Conservation (phyloP, 1,284 basidiomycete genomes). For the Moesziomyces aphidis region DNA sequence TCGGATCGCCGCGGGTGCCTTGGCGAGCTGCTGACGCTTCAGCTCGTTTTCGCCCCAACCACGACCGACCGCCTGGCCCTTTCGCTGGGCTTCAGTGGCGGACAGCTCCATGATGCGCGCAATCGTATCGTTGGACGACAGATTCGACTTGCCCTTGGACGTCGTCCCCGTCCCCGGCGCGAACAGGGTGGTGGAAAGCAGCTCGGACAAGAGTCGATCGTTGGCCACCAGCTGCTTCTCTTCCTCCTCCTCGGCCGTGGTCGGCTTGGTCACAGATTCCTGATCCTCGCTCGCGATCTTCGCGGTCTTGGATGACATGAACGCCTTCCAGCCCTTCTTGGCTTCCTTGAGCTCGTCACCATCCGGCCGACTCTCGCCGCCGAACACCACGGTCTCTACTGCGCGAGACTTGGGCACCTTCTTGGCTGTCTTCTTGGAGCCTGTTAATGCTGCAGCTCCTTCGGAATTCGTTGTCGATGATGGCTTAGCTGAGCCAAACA, state of each 20-base stretch:
- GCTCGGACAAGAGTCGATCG: conserved; percentile 59
- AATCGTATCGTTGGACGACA: conserved; percentile 59
- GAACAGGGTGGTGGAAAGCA: conserved; percentile 65
- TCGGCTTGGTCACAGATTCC: conserved; percentile 8
- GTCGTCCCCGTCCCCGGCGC: conserved; percentile 56
- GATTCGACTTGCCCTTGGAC: conserved; percentile 47
- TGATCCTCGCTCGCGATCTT: conserved; percentile 37
- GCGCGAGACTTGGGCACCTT: conserved; percentile 21
- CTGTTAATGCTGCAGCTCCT: not conserved
- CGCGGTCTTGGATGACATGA: conserved; percentile 54
- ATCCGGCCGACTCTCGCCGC: conserved; percentile 24
- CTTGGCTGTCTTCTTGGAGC: conserved; percentile 18
- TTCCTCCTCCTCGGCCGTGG: conserved; percentile 47
- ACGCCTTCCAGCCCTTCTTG: conserved; percentile 51
- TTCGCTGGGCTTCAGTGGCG: conserved; percentile 37
- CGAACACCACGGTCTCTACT: conserved; percentile 43
- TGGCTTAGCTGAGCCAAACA: conserved; percentile 23
- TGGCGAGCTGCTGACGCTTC: conserved; percentile 53
- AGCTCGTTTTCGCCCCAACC: conserved; percentile 60
- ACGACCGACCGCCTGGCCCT: conserved; percentile 48
- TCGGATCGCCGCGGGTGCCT: conserved; percentile 59
- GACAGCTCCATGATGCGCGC: conserved; percentile 61
- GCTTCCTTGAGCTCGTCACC: conserved; percentile 25
- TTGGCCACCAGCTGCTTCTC: conserved; percentile 61
- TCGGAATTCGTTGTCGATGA: not conserved